A percentile compares a stretch with the other conserved stretches of the same genome.
phyloP scores from a whole-genome alignment of 805 yeast species.

The Hanseniaspora meyeri region DNA sequence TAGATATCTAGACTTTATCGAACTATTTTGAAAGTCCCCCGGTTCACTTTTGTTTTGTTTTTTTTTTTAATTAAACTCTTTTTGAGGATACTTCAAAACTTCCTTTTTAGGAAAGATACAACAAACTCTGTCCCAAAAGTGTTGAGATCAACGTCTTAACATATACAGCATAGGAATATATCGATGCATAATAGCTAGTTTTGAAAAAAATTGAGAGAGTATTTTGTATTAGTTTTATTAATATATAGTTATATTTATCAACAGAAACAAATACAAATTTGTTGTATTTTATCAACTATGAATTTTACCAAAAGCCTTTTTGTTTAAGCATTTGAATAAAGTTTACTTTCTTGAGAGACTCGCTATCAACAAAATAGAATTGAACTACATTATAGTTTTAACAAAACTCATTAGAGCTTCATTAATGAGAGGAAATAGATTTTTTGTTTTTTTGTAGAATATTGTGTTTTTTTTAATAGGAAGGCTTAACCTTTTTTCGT shows the following conservation, averaged over 20 bases:
- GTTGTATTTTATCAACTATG: background rate
- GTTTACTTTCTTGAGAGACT: background rate
- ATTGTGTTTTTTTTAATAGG: background rate
- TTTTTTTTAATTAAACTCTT: background rate
- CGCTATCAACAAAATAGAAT: background rate
- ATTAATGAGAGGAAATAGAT: constrained; percentile 1
- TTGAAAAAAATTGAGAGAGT: constrained; percentile 4
- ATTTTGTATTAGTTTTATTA: background rate
- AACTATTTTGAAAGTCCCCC: no score
- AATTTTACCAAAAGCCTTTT: background rate
- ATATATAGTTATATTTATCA: background rate
- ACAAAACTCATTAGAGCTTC: background rate
- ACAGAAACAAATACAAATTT: background rate
- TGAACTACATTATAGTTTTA: background rate
- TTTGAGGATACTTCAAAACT: constrained; percentile 2
- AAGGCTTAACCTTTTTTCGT: background rate
- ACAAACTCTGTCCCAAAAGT: background rate
- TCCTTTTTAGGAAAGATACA: constrained; percentile 1
- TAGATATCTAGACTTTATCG: no score
- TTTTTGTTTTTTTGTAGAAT: background rate
- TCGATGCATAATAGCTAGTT: background rate
- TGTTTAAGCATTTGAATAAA: background rate
- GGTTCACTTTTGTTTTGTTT: no score
- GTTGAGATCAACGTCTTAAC: background rate
- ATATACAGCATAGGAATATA: no score